A percentile compares a stretch with the other conserved stretches of the same genome.
Conservation (phyloP, 257 asterid species). For the Hygrophila difformis region DNA sequence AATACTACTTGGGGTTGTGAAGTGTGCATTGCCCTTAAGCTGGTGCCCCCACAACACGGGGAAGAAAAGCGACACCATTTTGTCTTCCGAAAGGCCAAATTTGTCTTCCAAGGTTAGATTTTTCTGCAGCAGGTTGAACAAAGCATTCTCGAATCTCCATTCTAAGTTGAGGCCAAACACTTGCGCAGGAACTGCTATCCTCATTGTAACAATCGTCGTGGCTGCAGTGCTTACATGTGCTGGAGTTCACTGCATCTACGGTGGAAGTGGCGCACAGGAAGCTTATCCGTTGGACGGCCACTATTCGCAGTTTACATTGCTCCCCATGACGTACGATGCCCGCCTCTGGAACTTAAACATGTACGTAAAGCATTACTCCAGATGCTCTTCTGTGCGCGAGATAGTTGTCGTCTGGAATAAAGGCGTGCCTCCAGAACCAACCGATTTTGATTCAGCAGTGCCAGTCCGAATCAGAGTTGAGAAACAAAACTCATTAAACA, state of each 20-base stretch:
- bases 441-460: constrained; percentile 72
- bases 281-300: constrained; percentile 56
- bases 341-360: constrained; percentile 89
- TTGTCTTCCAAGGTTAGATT: constrained; percentile 56
- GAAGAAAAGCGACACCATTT: constrained; percentile 66
- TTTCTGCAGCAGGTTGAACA: constrained; percentile 66
- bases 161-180: constrained; percentile 51
- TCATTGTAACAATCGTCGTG: constrained; percentile 22
- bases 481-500: constrained; percentile 69
- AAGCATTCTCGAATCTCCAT: constrained; percentile 45
- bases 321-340: constrained; percentile 96
- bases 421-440: constrained; percentile 58
- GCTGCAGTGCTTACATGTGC: constrained; percentile 41
- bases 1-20: constrained; percentile 65
- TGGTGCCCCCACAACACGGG: constrained; percentile 84
- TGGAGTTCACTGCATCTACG: constrained; percentile 56
- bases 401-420: constrained; percentile 96
- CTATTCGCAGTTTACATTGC: constrained; percentile 79
- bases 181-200: constrained; percentile 36
- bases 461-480: constrained; percentile 80
- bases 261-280: constrained; percentile 92
- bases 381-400: constrained; percentile 93
- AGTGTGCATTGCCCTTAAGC: constrained; percentile 63
- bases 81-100: constrained; percentile 49
- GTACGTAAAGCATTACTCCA: constrained; percentile 80